Base-by-base conservation (phyloP, 2,329 filamentous ascomycete genomes). In the Sclerotinia spermophila region DNA sequence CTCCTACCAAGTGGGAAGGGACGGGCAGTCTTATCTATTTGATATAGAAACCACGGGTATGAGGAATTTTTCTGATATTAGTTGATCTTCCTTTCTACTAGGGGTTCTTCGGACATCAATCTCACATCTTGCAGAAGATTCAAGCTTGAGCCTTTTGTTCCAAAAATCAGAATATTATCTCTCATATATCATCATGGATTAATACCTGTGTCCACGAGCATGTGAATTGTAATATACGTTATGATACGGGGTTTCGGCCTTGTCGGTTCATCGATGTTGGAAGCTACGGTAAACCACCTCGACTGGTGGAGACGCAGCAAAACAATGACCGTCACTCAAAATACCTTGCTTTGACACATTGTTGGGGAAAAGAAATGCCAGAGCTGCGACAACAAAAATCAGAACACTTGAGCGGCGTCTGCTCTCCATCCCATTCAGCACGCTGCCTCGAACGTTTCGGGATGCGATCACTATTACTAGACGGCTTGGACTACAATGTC, bases 211-310 rank as follows among this genome's bases (percentile, higher is more conserved):
- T 44, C 11, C 44, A 72, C 27, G 35, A 55, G 24, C 72, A 74
- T 55, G 15, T 35, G 27, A 67, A 48, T 24, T 74, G 72, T 24
- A 59, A 67, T 19, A 66, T 66, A n/a, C 51, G 51, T 24, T 74
- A 73, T 38, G 72, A 73, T 55, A 53, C 48, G 0, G 19, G 27
- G 13, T 73, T 73, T 56, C 56, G n/a, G 33, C 73, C 73, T n/a
- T 69, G 67, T 24, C 59, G 72, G 24, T 69, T 74, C 11, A 60
- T 74, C 58, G 71, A 72, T 45, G 72, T 74, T 48, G 56, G 71
- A 10, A 45, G 33, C 10, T 65, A 67, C 10, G 68, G 70, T n/a
- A 35, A 33, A n/a, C 35, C 59, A 19, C 66, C 71, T 42, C 53
- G 58, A 33, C 51, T 71, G 24, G 62, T 72, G 27, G 62, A 69